Evolutionary conservation across 2,329 filamentous ascomycete genomes (phyloP).

Genomic region (Metarhizium robertsii): DNA sequence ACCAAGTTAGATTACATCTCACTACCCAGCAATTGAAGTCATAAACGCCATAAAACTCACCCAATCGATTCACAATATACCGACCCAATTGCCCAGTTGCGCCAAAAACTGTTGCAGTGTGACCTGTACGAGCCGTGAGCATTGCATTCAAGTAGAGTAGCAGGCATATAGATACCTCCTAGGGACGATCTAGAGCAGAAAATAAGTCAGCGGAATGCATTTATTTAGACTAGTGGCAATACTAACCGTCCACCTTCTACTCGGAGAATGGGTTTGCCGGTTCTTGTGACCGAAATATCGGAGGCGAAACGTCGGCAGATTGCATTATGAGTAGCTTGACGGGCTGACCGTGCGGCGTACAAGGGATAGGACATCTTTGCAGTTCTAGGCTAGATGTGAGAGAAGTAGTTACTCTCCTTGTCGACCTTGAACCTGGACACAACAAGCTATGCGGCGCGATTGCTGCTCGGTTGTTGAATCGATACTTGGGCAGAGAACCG

Average conservation of each 20-base stretch:
- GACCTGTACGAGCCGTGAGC: slow-evolving; percentile 47
- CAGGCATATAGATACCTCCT: slow-evolving; percentile 54
- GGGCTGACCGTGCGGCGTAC: slow-evolving; percentile 44
- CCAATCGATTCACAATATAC: slow-evolving; percentile 94
- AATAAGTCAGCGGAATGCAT: slow-evolving; percentile 17
- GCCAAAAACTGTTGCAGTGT: slow-evolving; percentile 96
- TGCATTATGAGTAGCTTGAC: slow-evolving; percentile 35
- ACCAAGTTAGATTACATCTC: not conserved
- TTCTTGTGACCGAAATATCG: slow-evolving; percentile 88
- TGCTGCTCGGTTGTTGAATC: not conserved
- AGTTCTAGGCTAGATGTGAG: not conserved
- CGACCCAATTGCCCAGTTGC: slow-evolving; percentile 91
- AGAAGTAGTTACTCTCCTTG: not conserved
- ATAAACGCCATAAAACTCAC: slow-evolving; percentile 28
- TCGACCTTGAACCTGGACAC: not conserved
- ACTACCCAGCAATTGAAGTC: not conserved
- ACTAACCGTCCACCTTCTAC: slow-evolving; percentile 80
- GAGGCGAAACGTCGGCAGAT: slow-evolving; percentile 49
- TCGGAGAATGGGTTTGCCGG: slow-evolving; percentile 89
- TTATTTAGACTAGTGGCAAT: slow-evolving; percentile 12
- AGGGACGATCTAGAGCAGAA: slow-evolving; percentile 60
- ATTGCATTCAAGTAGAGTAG: slow-evolving; percentile 4
- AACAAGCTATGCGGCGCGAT: not conserved
- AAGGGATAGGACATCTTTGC: slow-evolving; percentile 48
- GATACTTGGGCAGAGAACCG: not conserved